Conservation (phyloP, 257 asterid species). For the Solanum chiquidenum region DNA sequence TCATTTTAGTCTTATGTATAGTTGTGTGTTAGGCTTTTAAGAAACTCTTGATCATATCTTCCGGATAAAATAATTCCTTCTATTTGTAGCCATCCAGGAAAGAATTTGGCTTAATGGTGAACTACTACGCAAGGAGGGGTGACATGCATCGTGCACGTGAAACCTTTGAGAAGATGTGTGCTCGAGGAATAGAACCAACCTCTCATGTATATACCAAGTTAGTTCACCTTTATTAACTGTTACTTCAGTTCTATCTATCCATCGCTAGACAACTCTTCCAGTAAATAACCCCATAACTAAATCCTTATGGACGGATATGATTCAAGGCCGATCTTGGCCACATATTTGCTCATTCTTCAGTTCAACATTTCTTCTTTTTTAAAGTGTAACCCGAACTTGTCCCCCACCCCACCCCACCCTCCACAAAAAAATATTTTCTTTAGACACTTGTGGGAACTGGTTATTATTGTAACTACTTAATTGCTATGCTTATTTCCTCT, state of each 20-base stretch:
- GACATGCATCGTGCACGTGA: conserved; percentile 97
- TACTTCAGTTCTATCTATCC: conserved; percentile 5
- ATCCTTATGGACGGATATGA: not conserved
- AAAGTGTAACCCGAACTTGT: not conserved
- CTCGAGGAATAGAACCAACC: conserved; percentile 86
- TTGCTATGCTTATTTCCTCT: not conserved
- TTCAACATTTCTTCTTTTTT: not conserved
- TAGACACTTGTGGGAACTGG: not conserved
- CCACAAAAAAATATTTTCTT: not conserved
- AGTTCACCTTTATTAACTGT: conserved; percentile 9
- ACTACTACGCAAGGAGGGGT: conserved; percentile 86
- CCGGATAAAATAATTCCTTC: conserved; percentile 4
- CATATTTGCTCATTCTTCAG: not conserved
- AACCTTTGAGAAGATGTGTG: conserved; percentile 88
- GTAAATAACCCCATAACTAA: not conserved
- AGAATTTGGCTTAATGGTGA: conserved; percentile 91
- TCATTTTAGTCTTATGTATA: not conserved
- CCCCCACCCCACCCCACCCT: not conserved
- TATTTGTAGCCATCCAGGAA: conserved; percentile 89
- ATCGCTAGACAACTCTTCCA: not conserved
- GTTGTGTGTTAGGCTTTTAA: not conserved
- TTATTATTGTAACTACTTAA: not conserved
- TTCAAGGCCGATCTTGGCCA: not conserved
- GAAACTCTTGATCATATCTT: not conserved
- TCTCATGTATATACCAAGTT: conserved; percentile 89